A percentile compares a stretch with the other conserved stretches of the same genome.
These are phyloP conservation scores for Aspergillus sclerotiicarbonarius DNA, from an alignment of 495 filamentous ascomycete genomes.

Conservation along the genomic window DNA sequence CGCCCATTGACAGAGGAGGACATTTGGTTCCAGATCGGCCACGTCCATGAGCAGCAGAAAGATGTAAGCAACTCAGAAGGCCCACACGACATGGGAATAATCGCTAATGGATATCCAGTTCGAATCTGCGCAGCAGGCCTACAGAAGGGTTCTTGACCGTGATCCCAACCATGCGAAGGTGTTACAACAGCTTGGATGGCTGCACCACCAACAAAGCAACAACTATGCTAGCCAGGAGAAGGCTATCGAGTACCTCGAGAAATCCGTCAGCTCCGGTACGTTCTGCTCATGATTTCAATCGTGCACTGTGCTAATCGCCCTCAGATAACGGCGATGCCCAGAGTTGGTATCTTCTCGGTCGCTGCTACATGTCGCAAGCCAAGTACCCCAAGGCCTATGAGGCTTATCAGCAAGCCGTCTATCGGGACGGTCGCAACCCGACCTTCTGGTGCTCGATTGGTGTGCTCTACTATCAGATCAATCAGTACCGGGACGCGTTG, in stretches of 20 bases:
- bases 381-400: constrained; percentile 99
- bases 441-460: constrained; percentile 99
- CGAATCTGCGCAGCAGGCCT: constrained; percentile 86
- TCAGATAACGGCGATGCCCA: constrained; percentile 90
- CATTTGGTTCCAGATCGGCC: constrained; percentile 99
- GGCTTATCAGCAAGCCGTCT: constrained; percentile 98
- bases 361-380: constrained; percentile 99
- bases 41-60: constrained; percentile 98
- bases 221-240: constrained; percentile 88
- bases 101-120: constrained; percentile 60
- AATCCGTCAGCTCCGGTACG: constrained; percentile 91
- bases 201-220: constrained; percentile 92
- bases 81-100: neutral
- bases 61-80: constrained; percentile 64
- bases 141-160: constrained; percentile 87
- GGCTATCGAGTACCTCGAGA: constrained; percentile 95
- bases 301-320: neutral
- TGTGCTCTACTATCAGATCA: constrained; percentile 99
- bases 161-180: constrained; percentile 98
- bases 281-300: constrained; percentile 8
- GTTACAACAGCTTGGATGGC: constrained; percentile 95
- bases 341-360: constrained; percentile 96
- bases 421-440: constrained; percentile 95
- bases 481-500: constrained; percentile 97
- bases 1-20: constrained; percentile 94